Conservation (phyloP, 371 early-diverging fungal genomes). For the Blakeslea trispora region DNA sequence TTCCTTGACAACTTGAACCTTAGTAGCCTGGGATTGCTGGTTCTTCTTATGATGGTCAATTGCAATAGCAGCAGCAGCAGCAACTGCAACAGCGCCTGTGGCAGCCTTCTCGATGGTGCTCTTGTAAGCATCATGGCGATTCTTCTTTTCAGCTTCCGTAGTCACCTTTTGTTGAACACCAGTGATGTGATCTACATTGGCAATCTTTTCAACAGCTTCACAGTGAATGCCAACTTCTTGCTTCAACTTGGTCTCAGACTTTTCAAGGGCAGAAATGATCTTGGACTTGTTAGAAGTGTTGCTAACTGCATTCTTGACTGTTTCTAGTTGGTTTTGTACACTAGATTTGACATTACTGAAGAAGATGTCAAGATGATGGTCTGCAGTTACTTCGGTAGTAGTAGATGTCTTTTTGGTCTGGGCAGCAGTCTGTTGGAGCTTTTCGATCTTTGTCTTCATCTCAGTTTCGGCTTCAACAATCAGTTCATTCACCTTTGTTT, state of each 20-base stretch:
- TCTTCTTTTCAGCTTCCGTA: constrained; percentile 9
- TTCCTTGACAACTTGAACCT: constrained; percentile 25
- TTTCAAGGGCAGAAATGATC: constrained; percentile 20
- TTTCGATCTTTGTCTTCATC: constrained; percentile 26
- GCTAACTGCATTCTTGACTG: constrained; percentile 25
- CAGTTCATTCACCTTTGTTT: constrained; percentile 19
- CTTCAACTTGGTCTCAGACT: constrained; percentile 17
- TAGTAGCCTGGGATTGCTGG: constrained; percentile 19
- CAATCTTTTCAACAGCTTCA: constrained; percentile 23
- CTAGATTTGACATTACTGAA: constrained; percentile 32
- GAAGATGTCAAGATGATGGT: constrained; percentile 35
- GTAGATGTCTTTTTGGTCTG: constrained; percentile 6
- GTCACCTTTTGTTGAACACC: constrained; percentile 9
- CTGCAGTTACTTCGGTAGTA: constrained; percentile 15
- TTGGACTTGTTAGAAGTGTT: constrained; percentile 24
- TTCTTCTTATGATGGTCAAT: constrained; percentile 25
- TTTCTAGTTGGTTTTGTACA: constrained; percentile 26
- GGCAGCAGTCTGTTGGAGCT: constrained; percentile 16
- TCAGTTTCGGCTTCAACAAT: constrained; percentile 34
- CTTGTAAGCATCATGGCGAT: constrained; percentile 22
- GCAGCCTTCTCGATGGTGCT: constrained; percentile 26
- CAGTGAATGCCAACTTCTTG: constrained; percentile 19
- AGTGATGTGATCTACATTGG: constrained; percentile 22
- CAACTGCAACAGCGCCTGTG: constrained; percentile 26
- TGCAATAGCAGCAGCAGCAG: constrained; percentile 28